phyloP scores from a whole-genome alignment of 176 grass and related monocot genomes.

The Aechmea fasciata region DNA sequence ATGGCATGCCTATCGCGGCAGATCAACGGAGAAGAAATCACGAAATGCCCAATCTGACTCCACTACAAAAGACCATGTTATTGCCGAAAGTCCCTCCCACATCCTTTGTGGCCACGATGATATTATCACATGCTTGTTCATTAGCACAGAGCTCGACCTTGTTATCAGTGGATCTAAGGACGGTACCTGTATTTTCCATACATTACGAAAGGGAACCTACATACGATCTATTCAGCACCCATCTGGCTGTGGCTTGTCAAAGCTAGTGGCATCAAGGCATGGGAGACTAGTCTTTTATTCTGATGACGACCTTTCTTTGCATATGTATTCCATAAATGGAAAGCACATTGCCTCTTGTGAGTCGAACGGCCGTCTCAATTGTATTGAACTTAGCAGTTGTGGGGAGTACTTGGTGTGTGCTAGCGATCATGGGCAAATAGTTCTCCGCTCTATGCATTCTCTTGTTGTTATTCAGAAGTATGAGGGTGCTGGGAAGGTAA shows the following conservation, averaged over 20 bases:
- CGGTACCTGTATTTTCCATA: slow-evolving; percentile 98
- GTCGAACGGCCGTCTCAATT: slow-evolving; percentile 66
- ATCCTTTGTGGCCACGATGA: slow-evolving; percentile 97
- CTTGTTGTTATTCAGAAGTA: slow-evolving; percentile 78
- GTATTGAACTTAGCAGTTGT: slow-evolving; percentile 84
- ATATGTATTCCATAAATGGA: slow-evolving; percentile 95
- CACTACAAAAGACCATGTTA: slow-evolving; percentile 59
- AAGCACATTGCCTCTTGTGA: slow-evolving; percentile 68
- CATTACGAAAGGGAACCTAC: slow-evolving; percentile 62
- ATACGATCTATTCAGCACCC: slow-evolving; percentile 76
- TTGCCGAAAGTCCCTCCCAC: slow-evolving; percentile 75
- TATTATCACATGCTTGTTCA: slow-evolving; percentile 90
- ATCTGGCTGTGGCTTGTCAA: slow-evolving; percentile 55
- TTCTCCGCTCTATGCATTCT: slow-evolving; percentile 83
- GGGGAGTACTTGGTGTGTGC: slow-evolving; percentile 77
- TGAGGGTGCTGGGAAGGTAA: slow-evolving; percentile 62
- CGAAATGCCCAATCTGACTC: slow-evolving; percentile 40
- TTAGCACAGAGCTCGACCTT: slow-evolving; percentile 84
- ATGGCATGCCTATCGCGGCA: slow-evolving; percentile 87
- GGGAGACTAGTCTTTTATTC: slow-evolving; percentile 81
- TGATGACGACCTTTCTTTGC: slow-evolving; percentile 60
- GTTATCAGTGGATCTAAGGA: slow-evolving; percentile 98
- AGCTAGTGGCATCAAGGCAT: slow-evolving; percentile 74
- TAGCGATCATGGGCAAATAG: slow-evolving; percentile 77
- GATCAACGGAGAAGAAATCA: slow-evolving; percentile 49